Conservation (phyloP, 2,329 filamentous ascomycete species). For the Biscogniauxia marginata region DNA sequence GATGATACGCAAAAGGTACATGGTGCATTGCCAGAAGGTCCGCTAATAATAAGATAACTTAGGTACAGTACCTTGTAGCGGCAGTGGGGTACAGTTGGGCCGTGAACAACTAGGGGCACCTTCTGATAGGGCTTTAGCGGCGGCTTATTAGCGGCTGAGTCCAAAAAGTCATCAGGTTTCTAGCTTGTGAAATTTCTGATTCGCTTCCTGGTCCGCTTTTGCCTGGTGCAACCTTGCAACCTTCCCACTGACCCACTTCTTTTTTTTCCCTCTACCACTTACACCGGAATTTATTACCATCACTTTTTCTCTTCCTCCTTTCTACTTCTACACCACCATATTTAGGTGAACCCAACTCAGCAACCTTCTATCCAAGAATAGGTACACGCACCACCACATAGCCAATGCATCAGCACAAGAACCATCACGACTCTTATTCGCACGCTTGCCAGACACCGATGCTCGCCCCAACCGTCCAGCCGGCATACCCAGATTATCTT, state of each 20-base stretch:
- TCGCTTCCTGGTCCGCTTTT: background rate
- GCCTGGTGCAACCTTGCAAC: background rate
- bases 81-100: background rate
- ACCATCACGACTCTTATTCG: slow-evolving; percentile 40
- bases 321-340: slow-evolving; percentile 12
- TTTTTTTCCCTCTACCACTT: background rate
- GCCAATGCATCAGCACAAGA: slow-evolving; percentile 58
- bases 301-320: slow-evolving; percentile 9
- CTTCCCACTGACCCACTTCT: background rate
- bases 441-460: slow-evolving; percentile 58
- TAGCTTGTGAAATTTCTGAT: slow-evolving; percentile 5
- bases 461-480: slow-evolving; percentile 51
- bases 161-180: background rate
- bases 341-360: slow-evolving; percentile 18
- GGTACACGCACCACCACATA: background rate
- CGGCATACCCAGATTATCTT: slow-evolving; percentile 48
- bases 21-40: background rate
- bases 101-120: background rate
- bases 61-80: background rate
- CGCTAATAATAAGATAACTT: background rate
- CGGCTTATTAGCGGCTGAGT: background rate
- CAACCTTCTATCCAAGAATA: slow-evolving; percentile 8
- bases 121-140: background rate
- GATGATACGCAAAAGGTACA: background rate
- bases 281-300: slow-evolving; percentile 1